phyloP scores from a whole-genome alignment of 352 stramenopile species.

The Nothophytophthora sp. region DNA sequence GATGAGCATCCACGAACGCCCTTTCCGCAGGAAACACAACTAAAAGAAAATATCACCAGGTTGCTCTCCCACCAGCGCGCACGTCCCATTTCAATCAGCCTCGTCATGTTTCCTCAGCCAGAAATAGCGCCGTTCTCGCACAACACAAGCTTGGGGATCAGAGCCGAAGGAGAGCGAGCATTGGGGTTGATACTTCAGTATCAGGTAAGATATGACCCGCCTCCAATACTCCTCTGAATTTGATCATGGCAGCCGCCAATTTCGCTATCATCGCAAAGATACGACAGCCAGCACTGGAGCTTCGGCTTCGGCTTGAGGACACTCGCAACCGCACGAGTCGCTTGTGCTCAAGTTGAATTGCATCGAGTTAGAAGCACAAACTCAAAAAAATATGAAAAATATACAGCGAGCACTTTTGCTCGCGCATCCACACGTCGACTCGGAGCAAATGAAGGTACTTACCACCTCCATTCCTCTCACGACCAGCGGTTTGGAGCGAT shows the following conservation, averaged over 20 bases:
- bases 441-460: constrained; percentile 11
- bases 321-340: no score
- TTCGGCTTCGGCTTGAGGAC: no score
- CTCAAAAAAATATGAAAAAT: constrained; percentile 19
- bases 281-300: no score
- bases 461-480: neutral
- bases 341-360: no score
- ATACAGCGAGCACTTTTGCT: constrained; percentile 16
- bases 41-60: no score
- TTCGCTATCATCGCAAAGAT: no score
- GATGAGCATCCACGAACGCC: no score
- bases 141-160: constrained; percentile 15
- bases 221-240: neutral
- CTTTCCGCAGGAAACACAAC: neutral
- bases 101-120: constrained; percentile 1
- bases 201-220: constrained; percentile 11
- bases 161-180: constrained; percentile 19
- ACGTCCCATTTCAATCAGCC: neutral
- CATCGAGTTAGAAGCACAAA: no score
- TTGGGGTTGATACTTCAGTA: constrained; percentile 15
- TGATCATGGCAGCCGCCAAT: no score
- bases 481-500: no score
- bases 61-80: constrained; percentile 18
- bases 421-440: no score
- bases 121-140: neutral